Percentiles rank a stretch among this genome's conserved stretches.
Evolutionary conservation across 2,329 filamentous ascomycete genomes (phyloP).

Genomic region (Xylariaceae sp.): DNA sequence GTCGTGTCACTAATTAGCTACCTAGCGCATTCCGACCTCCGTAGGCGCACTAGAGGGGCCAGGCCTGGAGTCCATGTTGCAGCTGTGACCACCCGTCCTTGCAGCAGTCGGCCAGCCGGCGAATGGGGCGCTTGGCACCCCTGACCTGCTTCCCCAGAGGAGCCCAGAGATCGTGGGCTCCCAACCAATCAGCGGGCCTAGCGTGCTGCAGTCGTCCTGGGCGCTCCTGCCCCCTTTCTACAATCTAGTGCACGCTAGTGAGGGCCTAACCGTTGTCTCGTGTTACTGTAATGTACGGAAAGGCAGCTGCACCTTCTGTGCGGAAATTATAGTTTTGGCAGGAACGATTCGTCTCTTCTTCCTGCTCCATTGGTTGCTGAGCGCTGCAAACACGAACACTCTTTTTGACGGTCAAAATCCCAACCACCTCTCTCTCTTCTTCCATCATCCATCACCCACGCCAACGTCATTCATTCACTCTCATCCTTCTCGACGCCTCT

Average conservation of each 20-base stretch:
- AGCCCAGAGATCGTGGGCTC: slow-evolving; percentile 2
- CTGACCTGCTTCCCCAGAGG: neutral
- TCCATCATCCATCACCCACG: slow-evolving; percentile 2
- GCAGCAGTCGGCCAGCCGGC: slow-evolving; percentile 11
- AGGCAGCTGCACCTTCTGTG: slow-evolving; percentile 26
- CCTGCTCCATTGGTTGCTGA: slow-evolving; percentile 21
- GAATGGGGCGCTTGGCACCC: slow-evolving; percentile 12
- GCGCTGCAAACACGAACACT: slow-evolving; percentile 27
- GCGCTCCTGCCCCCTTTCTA: slow-evolving; percentile 26
- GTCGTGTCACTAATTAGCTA: slow-evolving; percentile 1
- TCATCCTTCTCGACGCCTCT: slow-evolving; percentile 2
- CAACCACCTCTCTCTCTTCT: slow-evolving; percentile 16
- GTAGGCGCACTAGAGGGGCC: neutral
- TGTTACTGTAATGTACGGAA: neutral
- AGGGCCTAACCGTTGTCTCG: neutral
- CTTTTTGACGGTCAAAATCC: slow-evolving; percentile 27
- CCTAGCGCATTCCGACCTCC: neutral
- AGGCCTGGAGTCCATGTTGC: slow-evolving; percentile 7
- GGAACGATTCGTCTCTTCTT: slow-evolving; percentile 18
- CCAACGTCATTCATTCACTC: slow-evolving; percentile 10
- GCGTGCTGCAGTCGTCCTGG: slow-evolving; percentile 6
- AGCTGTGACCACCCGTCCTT: slow-evolving; percentile 1
- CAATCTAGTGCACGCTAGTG: neutral
- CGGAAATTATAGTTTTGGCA: slow-evolving; percentile 47
- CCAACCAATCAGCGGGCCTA: slow-evolving; percentile 25